These are phyloP conservation scores for Myxozyma neotropica DNA, from an alignment of 805 yeast species.

Conservation along the genomic window DNA sequence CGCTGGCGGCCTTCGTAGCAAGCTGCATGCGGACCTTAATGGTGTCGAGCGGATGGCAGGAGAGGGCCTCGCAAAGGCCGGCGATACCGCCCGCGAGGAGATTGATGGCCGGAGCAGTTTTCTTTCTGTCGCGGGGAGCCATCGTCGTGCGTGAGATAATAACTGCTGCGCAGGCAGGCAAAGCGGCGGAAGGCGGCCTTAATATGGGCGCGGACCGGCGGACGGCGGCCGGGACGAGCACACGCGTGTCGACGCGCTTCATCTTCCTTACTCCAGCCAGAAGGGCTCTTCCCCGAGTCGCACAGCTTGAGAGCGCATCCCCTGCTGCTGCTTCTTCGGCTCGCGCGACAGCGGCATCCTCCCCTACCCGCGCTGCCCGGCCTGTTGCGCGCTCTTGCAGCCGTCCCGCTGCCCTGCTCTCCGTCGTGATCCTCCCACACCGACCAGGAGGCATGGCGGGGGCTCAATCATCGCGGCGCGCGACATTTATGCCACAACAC, in stretches of 20 bases:
- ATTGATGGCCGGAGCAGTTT: constrained; percentile 35
- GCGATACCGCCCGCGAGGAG: constrained; percentile 91
- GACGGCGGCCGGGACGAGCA: constrained; percentile 2
- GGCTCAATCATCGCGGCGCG: neutral
- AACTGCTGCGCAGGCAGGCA: neutral
- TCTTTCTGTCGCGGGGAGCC: constrained; percentile 29
- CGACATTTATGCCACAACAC: neutral
- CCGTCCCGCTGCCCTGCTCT: too few species aligned
- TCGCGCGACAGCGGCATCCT: too few species aligned
- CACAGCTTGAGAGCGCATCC: too few species aligned
- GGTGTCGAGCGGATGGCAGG: constrained; percentile 98
- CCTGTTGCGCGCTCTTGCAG: too few species aligned
- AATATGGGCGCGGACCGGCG: constrained; percentile 3
- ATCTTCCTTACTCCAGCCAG: neutral
- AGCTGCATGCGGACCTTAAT: constrained; percentile 97
- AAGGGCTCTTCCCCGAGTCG: too few species aligned
- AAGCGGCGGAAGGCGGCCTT: neutral
- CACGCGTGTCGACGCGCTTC: neutral
- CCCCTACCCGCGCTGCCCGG: too few species aligned
- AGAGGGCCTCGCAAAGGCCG: constrained; percentile 94
- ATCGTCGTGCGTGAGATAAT: constrained; percentile 1
- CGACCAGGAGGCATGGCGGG: too few species aligned
- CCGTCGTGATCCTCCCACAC: constrained; percentile 1
- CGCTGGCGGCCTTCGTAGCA: constrained; percentile 58
- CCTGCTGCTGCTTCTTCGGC: too few species aligned